Percentiles rank a stretch among this genome's conserved stretches.
Conservation (phyloP, 495 filamentous ascomycete genomes). For the Hyaloscypha finlandica region DNA sequence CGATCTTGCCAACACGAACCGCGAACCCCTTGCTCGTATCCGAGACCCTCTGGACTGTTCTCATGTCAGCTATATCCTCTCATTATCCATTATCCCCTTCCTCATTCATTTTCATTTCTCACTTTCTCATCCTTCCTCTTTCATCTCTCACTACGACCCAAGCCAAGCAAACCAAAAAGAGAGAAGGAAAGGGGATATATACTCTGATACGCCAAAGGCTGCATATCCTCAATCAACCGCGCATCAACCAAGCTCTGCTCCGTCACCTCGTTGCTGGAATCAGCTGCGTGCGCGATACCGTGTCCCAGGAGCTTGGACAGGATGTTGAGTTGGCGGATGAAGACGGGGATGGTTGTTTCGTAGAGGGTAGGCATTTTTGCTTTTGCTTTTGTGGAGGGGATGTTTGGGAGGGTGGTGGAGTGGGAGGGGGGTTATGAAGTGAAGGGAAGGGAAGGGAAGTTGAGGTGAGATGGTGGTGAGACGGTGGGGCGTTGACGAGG, state of each 20-base stretch:
- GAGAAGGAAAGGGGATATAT: not conserved
- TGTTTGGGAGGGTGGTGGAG: not conserved
- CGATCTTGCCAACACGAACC: conserved; percentile 35
- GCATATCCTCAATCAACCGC: conserved; percentile 42
- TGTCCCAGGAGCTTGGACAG: conserved; percentile 26
- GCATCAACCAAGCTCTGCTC: conserved; percentile 13
- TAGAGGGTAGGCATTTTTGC: conserved; percentile 30
- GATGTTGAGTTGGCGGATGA: conserved; percentile 29
- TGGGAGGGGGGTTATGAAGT: not conserved
- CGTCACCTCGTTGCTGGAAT: not conserved
- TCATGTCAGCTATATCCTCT: not conserved
- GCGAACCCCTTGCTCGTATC: conserved; percentile 36
- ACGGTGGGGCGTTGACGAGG: no score
- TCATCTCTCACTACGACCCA: no score
- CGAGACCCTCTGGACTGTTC: conserved; percentile 35
- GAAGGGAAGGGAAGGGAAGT: no score
- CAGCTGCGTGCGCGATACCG: conserved; percentile 9
- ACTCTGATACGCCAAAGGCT: conserved; percentile 43
- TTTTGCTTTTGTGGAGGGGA: not conserved
- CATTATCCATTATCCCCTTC: not conserved
- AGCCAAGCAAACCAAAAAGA: no score
- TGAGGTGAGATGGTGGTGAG: no score
- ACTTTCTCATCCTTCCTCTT: no score
- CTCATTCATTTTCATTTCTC: no score
- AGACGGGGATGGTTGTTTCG: conserved; percentile 29